phyloP scores from a whole-genome alignment of 176 grass and related monocot species.

The Rhynchospora breviuscula region DNA sequence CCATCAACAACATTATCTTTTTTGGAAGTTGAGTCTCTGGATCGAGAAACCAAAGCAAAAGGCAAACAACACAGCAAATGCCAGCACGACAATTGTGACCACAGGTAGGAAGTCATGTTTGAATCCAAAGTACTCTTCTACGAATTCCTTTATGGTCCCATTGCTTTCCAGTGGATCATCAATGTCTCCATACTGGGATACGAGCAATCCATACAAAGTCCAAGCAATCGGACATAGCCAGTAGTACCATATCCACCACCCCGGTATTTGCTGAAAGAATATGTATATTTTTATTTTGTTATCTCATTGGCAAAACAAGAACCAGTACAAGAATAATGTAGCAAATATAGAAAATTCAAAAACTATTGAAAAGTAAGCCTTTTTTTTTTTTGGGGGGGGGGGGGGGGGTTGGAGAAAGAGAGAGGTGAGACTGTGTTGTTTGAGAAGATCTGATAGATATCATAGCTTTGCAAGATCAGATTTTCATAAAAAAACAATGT shows the following conservation, averaged over 20 bases:
- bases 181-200: conserved; percentile 69
- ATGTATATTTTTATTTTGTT: neutral
- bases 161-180: conserved; percentile 29
- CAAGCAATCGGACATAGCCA: conserved; percentile 62
- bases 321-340: neutral
- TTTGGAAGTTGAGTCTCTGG: conserved; percentile 62
- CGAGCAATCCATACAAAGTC: conserved; percentile 75
- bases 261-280: conserved; percentile 56
- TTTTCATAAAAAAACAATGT: neutral
- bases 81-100: conserved; percentile 51
- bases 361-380: neutral
- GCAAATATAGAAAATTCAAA: neutral
- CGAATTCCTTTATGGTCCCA: conserved; percentile 33
- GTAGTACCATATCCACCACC: conserved; percentile 85
- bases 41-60: conserved; percentile 70
- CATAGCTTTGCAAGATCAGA: neutral
- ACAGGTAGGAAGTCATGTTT: conserved; percentile 52
- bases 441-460: neutral
- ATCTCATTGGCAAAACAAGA: conserved; percentile 2
- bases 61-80: conserved; percentile 63
- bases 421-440: neutral
- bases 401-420: no score
- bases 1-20: conserved; percentile 40
- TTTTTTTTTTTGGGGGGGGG: no score
- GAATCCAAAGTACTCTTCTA: conserved; percentile 58